Percentiles rank a stretch among this genome's conserved stretches.
These are phyloP conservation scores for Mycocentrospora acerina DNA, from an alignment of 2,329 filamentous ascomycete species.

Conservation along the genomic window DNA sequence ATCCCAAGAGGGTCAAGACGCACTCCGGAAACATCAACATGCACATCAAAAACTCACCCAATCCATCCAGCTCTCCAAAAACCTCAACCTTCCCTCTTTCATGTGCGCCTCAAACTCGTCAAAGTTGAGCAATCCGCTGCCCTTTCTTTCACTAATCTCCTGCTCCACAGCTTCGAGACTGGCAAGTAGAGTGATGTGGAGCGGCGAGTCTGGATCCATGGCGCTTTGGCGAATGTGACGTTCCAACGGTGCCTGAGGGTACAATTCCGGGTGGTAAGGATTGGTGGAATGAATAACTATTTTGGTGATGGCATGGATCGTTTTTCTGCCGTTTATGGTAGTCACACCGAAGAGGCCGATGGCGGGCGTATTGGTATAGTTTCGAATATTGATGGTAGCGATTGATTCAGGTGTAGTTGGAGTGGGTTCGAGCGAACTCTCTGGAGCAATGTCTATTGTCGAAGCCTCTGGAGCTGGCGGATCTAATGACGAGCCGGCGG, in stretches of 20 bases:
- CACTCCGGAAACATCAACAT: too few relatives aligned
- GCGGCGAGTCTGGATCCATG: slow-evolving; percentile 15
- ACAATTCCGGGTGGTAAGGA: slow-evolving; percentile 13
- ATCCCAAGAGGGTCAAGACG: too few relatives aligned
- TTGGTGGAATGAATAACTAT: slow-evolving; percentile 12
- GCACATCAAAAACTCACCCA: slow-evolving; percentile 51
- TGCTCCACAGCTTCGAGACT: slow-evolving; percentile 65
- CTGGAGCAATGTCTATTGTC: neutral
- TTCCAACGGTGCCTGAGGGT: slow-evolving; percentile 14
- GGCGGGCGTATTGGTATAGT: slow-evolving; percentile 18
- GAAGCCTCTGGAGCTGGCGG: neutral
- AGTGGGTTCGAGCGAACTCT: neutral
- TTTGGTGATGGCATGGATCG: slow-evolving; percentile 1
- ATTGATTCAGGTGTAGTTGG: neutral
- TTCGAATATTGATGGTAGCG: slow-evolving; percentile 5
- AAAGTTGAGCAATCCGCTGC: slow-evolving; percentile 74
- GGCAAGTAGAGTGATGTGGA: slow-evolving; percentile 43
- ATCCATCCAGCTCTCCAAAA: slow-evolving; percentile 91
- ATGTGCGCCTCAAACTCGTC: slow-evolving; percentile 79
- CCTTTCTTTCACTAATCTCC: slow-evolving; percentile 71
- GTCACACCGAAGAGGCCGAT: slow-evolving; percentile 13
- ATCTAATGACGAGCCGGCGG: neutral
- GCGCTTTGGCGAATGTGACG: slow-evolving; percentile 22
- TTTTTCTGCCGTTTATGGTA: slow-evolving; percentile 1
- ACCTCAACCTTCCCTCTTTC: slow-evolving; percentile 64